Conservation (phyloP, 2,329 filamentous ascomycete genomes). For the Trichoderma polysporum region DNA sequence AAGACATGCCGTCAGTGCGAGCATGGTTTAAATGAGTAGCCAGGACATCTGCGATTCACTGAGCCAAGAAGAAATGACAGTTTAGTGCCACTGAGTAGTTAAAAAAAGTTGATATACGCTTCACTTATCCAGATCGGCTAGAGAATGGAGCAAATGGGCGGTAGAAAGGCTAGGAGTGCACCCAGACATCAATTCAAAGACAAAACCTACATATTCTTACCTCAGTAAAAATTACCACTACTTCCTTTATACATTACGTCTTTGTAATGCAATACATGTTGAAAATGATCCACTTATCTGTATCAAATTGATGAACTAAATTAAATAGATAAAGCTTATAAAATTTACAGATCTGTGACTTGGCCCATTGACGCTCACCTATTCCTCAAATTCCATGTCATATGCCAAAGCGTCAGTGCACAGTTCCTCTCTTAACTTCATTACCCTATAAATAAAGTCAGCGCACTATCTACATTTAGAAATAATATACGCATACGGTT, state of each 20-base stretch:
- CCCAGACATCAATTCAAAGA: too few species aligned
- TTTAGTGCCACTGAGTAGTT: too few species aligned
- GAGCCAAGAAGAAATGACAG: too few species aligned
- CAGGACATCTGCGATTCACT: too few species aligned
- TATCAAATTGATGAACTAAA: neutral
- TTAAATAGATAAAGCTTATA: neutral
- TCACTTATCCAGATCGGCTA: too few species aligned
- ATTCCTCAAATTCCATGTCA: neutral
- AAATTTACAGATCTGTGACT: neutral
- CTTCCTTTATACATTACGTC: neutral
- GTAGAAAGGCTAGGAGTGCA: too few species aligned
- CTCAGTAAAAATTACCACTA: too few species aligned
- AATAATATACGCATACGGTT: neutral
- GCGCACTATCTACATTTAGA: neutral
- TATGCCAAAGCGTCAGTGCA: neutral
- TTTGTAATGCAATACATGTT: neutral
- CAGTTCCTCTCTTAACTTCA: neutral
- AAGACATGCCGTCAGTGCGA: too few species aligned
- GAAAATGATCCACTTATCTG: neutral
- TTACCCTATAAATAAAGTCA: neutral
- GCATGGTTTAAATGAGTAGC: too few species aligned
- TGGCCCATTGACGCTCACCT: neutral
- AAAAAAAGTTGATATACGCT: too few species aligned
- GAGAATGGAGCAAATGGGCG: too few species aligned
- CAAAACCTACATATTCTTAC: too few species aligned